Evolutionary conservation across 2,329 filamentous ascomycete species (phyloP), one percentile per base, ranked within the genome.

Genomic region (Claviceps cyperi): DNA sequence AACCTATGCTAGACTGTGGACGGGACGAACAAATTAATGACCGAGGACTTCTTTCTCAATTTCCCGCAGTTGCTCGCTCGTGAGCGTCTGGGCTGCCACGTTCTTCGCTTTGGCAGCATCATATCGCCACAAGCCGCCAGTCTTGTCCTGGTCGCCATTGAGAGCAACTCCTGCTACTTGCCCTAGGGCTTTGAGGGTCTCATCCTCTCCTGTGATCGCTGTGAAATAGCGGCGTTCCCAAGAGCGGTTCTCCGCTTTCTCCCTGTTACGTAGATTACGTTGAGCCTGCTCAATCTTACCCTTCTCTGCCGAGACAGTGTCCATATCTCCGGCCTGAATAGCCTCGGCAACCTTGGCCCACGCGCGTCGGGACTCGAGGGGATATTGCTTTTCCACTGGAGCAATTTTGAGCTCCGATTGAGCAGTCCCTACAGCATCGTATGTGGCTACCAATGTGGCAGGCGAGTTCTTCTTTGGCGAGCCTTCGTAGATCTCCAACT

Each of bases 191-290:
- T 65, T 59, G 14, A 80, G 70, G 0, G 71, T 64, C 7, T 63
- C 54, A 52, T 80, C 77, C 0, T 61, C 53, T 17, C 66, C 69
- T 53, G 72, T 62, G 60, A 76, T 59, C 11, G 60, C 62, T 51
- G 73, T 78, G 69, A 97, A 98, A 71, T 92, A 97, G 50, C 84
- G 77, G 44, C 89, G 77, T 60, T 89, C 77, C 91, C 92, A 98
- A 40, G 78, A 73, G 43, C 76, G 76, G 19, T 81, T 81, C 58
- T 89, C 85, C n/a, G 77, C 74, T 59, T 79, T 80, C 65, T 96
- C 90, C 60, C 79, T 73, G 63, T 78, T 78, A 55, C 90, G 80
- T 69, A 72, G 61, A 80, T 74, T 65, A 77, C 86, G 81, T 72
- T 97, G 91, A 37, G 83, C 81, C 58, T 88, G 86, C 68, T 97